Evolutionary conservation across 345 rosid species (phyloP), one percentile per base, ranked within the genome.

Genomic region (Dimocarpus longan): DNA sequence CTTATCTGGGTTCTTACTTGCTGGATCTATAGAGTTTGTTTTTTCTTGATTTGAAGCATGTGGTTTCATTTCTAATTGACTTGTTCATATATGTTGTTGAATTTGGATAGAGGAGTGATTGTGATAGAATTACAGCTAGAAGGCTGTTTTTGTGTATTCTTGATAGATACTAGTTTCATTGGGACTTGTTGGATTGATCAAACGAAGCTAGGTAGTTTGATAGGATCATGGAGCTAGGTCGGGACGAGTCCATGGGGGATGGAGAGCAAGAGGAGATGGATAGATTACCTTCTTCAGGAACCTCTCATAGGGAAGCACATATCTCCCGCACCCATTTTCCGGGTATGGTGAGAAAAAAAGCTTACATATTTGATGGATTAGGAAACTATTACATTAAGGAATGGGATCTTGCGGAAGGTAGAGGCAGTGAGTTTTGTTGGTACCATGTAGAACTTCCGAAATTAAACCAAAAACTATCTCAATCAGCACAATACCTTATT

Each of bases 361-460:
- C 98, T 16, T 97, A 97, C 40, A 91, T 87, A 80, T 97, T 97
- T 74, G 98, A 94, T 71, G 97, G 98, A 57, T 28, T 54, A 56
- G 98, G 99, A 8, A 87, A 85, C 19, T 94, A 85, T 81, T 91
- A 76, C 77, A 83, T 82, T 44, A 93, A 91, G 78, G 97, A 88
- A 75, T 97, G 98, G 98, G 90, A 94, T 88, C 93, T 97, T 48
- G 62, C 87, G 2, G 93, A 94, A 83, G 98, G 97, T 19, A 79
- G 28, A 10, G 97, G 89, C 42, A 82, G 76, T 40, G 96, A 97
- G 84, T 97, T 97, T 80, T 91, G 95, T 86, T 94, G 99, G 99
- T 97, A 97, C 81, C 97, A 97, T 80, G 91, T 93, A 0, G 99
- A 97, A 42, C 88, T 97, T 75, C 98, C 96, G 3, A 94, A 88